Percentiles rank a stretch among this genome's conserved stretches.
Conservation (phyloP, 495 filamentous ascomycete species). For the Astrothelium subdiscretum region DNA sequence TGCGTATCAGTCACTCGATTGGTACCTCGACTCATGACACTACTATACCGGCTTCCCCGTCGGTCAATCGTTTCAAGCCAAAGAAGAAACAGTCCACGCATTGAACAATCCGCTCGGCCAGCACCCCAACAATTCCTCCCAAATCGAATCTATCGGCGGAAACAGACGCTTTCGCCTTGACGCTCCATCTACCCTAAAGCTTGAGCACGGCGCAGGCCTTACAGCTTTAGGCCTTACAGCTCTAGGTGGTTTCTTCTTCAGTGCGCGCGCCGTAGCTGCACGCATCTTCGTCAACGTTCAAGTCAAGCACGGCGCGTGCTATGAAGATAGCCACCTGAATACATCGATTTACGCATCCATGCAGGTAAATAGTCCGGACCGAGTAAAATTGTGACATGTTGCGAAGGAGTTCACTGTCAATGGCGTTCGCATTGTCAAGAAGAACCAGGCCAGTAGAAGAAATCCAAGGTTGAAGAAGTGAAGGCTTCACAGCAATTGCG, state of each 20-base stretch:
- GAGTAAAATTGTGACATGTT: neutral
- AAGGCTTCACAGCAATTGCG: neutral
- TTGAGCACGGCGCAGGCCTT: slow-evolving; percentile 16
- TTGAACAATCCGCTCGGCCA: neutral
- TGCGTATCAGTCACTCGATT: too few species aligned
- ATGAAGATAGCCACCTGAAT: slow-evolving; percentile 26
- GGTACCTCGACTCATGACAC: too few species aligned
- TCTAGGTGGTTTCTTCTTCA: slow-evolving; percentile 56
- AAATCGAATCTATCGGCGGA: neutral
- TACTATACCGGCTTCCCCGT: too few species aligned
- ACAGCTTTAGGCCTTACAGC: too few species aligned
- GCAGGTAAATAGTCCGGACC: neutral
- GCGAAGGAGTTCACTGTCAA: neutral
- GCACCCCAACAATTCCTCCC: neutral
- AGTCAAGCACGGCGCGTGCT: slow-evolving; percentile 36
- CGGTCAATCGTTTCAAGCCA: neutral
- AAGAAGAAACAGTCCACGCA: neutral
- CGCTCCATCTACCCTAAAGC: neutral
- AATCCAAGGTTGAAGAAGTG: neutral
- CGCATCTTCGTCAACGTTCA: slow-evolving; percentile 52
- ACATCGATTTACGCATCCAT: slow-evolving; percentile 18
- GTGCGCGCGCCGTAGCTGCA: slow-evolving; percentile 52
- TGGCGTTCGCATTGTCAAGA: neutral
- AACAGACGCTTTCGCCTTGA: neutral
- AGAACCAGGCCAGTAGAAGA: neutral